A percentile compares a stretch with the other conserved stretches of the same genome.
Evolutionary conservation across 2,329 filamentous ascomycete species (phyloP).

Genomic region (Fusarium papillatum): DNA sequence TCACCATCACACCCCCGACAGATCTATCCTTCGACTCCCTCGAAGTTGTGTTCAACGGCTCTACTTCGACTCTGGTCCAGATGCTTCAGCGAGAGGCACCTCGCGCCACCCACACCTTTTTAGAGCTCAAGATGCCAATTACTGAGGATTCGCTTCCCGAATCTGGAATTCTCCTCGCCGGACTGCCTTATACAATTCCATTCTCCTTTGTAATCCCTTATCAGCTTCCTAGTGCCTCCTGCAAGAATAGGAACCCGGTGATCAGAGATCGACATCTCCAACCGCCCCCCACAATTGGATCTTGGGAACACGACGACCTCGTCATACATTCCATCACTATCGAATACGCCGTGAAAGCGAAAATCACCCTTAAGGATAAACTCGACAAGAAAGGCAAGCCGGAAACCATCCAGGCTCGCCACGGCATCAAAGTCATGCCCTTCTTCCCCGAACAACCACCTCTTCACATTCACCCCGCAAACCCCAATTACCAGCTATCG

Average conservation of each 20-base stretch:
- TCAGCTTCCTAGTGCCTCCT: constrained; percentile 30
- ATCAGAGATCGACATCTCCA: constrained; percentile 29
- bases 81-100: constrained; percentile 27
- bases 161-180: constrained; percentile 9
- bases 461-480: constrained; percentile 20
- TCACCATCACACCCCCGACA: constrained; percentile 10
- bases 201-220: constrained; percentile 39
- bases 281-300: constrained; percentile 33
- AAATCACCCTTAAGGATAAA: not conserved
- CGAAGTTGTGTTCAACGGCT: constrained; percentile 24
- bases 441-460: constrained; percentile 31
- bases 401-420: not conserved
- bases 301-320: constrained; percentile 36
- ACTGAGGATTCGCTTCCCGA: constrained; percentile 12
- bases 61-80: constrained; percentile 11
- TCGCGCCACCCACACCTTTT: constrained; percentile 28
- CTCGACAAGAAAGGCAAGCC: not conserved
- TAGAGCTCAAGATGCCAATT: constrained; percentile 33
- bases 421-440: constrained; percentile 33
- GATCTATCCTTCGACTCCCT: constrained; percentile 27
- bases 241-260: constrained; percentile 15
- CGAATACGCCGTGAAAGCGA: constrained; percentile 23
- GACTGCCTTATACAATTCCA: constrained; percentile 17
- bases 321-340: constrained; percentile 26
- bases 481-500: constrained; percentile 14